Conservation (phyloP, 805 yeast species). For the Yarrowia hollandica region DNA sequence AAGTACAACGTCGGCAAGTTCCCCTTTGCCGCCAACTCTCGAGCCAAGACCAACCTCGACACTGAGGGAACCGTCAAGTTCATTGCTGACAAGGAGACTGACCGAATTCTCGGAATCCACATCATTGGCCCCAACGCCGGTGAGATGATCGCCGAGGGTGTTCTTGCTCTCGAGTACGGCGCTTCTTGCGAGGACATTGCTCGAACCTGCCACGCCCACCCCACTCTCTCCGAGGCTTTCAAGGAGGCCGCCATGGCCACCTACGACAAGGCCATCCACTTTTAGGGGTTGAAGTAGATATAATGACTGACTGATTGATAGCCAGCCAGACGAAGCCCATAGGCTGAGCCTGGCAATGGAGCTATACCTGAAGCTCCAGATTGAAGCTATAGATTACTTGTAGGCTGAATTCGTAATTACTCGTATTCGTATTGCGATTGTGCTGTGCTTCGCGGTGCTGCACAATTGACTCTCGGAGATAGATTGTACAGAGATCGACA, state of each 20-base stretch:
- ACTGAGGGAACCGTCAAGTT: slow-evolving; percentile 97
- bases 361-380: too few species aligned
- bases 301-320: slow-evolving; percentile 55
- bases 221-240: slow-evolving; percentile 96
- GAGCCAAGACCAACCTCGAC: slow-evolving; percentile 97
- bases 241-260: slow-evolving; percentile 97
- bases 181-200: slow-evolving; percentile 98
- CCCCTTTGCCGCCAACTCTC: slow-evolving; percentile 98
- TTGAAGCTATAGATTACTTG: too few species aligned
- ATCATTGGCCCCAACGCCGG: slow-evolving; percentile 98
- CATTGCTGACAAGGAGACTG: slow-evolving; percentile 94
- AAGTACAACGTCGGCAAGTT: slow-evolving; percentile 93
- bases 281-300: slow-evolving; percentile 43
- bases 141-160: slow-evolving; percentile 99
- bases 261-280: slow-evolving; percentile 88
- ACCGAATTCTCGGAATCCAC: slow-evolving; percentile 93
- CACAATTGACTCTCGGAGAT: too few species aligned
- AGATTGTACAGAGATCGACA: neutral
- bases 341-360: too few species aligned
- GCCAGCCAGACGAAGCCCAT: too few species aligned
- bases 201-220: slow-evolving; percentile 98
- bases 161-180: slow-evolving; percentile 96
- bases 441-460: too few species aligned
- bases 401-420: too few species aligned
- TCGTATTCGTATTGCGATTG: too few species aligned